These are phyloP conservation scores for Candida pini DNA, from an alignment of 805 yeast species.

Conservation along the genomic window DNA sequence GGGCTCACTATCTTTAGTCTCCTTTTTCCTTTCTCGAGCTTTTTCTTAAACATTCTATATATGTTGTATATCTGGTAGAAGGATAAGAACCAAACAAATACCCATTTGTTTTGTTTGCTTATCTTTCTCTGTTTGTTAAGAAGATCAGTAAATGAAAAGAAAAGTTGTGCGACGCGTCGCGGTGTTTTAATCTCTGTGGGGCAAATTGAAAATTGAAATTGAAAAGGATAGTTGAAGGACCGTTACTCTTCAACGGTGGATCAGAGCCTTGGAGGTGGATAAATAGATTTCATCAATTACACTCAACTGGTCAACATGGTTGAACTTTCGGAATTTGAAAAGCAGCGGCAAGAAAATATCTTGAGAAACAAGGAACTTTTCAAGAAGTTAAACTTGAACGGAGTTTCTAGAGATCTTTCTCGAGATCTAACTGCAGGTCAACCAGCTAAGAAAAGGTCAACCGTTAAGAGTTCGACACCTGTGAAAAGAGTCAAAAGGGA, in stretches of 20 bases:
- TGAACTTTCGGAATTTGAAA: constrained; percentile 58
- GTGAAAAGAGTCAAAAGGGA: constrained; percentile 26
- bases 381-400: constrained; percentile 61
- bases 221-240: too few species aligned
- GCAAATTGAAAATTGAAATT: too few species aligned
- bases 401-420: constrained; percentile 48
- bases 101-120: too few species aligned
- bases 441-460: constrained; percentile 24
- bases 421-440: constrained; percentile 32
- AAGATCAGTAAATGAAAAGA: too few species aligned
- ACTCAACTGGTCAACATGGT: constrained; percentile 15
- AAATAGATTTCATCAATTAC: too few species aligned
- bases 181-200: too few species aligned
- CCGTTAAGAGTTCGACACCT: constrained; percentile 13
- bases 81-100: not conserved
- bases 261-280: too few species aligned
- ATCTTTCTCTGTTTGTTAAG: too few species aligned
- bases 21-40: constrained; percentile 3
- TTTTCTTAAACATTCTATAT: not conserved
- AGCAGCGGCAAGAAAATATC: constrained; percentile 69
- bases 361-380: constrained; percentile 76
- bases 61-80: not conserved
- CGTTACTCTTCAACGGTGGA: too few species aligned
- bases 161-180: too few species aligned
- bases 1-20: too few species aligned